These are phyloP conservation scores for Lachancea kluyveri DNA, from an alignment of 805 yeast genomes.

Conservation along the genomic window DNA sequence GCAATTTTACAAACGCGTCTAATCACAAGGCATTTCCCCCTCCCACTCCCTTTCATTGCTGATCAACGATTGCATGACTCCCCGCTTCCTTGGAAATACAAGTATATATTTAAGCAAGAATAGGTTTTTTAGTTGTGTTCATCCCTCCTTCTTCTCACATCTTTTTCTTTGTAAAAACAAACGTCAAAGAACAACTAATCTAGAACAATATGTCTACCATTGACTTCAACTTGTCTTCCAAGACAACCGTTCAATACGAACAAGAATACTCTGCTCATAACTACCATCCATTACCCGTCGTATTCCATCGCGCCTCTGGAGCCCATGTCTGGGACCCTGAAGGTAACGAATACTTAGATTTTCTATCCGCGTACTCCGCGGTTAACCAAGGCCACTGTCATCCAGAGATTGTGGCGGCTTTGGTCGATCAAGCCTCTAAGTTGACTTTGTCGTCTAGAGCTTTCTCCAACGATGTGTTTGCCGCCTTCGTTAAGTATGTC, in stretches of 20 bases:
- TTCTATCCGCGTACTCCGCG: constrained; percentile 91
- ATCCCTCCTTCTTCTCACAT: no score
- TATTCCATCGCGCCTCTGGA: constrained; percentile 77
- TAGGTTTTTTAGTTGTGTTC: no score
- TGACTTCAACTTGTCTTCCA: constrained; percentile 50
- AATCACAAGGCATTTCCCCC: no score
- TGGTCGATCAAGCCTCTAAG: constrained; percentile 77
- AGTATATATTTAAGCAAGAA: no score
- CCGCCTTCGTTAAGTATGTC: constrained; percentile 77
- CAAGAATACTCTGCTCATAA: constrained; percentile 87
- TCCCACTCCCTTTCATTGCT: no score
- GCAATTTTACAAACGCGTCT: no score
- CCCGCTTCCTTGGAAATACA: no score
- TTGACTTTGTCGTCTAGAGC: constrained; percentile 90
- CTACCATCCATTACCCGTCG: constrained; percentile 95
- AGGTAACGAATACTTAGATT: constrained; percentile 89
- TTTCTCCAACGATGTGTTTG: constrained; percentile 83
- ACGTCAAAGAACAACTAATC: constrained; percentile 3
- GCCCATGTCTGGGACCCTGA: constrained; percentile 98
- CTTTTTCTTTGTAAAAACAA: constrained; percentile 1
- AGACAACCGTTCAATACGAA: constrained; percentile 63
- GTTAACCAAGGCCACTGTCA: constrained; percentile 98
- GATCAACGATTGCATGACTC: no score
- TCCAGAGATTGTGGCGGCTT: constrained; percentile 81
- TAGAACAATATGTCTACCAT: constrained; percentile 3